phyloP scores from a whole-genome alignment of 345 rosid species.

The Aquilaria malaccensis region DNA sequence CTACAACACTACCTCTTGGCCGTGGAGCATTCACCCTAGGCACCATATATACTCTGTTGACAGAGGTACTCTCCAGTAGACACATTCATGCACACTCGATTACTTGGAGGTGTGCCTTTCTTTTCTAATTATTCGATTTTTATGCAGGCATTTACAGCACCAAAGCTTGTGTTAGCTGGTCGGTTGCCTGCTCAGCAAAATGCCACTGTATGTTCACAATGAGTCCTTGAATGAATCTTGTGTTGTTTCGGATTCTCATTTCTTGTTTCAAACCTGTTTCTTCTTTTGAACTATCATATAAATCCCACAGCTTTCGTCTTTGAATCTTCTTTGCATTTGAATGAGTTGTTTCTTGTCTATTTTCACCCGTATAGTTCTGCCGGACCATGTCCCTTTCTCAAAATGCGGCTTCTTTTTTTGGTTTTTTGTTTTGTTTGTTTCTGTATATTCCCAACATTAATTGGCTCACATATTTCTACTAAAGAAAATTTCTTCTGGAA shows the following conservation, averaged over 20 bases:
- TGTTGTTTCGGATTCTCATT: slow-evolving; percentile 5
- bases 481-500: not conserved
- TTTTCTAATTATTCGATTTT: slow-evolving; percentile 14
- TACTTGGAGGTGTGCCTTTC: slow-evolving; percentile 10
- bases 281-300: slow-evolving; percentile 6
- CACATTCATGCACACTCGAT: slow-evolving; percentile 6
- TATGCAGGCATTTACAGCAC: slow-evolving; percentile 84
- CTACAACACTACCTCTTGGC: slow-evolving; percentile 94
- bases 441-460: not conserved
- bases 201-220: slow-evolving; percentile 76
- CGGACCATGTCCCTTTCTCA: not conserved
- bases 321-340: slow-evolving; percentile 1
- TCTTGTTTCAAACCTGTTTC: slow-evolving; percentile 9
- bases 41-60: slow-evolving; percentile 83
- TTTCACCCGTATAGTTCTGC: not conserved
- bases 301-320: not conserved
- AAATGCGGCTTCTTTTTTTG: too few relatives aligned
- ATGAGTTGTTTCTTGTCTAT: not conserved
- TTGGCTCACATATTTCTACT: not conserved
- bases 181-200: slow-evolving; percentile 97
- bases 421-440: too few relatives aligned
- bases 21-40: slow-evolving; percentile 97
- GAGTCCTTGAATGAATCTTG: not conserved
- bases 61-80: slow-evolving; percentile 45
- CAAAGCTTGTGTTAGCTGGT: slow-evolving; percentile 97